A percentile compares a stretch with the other conserved stretches of the same genome.
phyloP scores from a whole-genome alignment of 306 rosid genomes.

The Hippophae tibetana region DNA sequence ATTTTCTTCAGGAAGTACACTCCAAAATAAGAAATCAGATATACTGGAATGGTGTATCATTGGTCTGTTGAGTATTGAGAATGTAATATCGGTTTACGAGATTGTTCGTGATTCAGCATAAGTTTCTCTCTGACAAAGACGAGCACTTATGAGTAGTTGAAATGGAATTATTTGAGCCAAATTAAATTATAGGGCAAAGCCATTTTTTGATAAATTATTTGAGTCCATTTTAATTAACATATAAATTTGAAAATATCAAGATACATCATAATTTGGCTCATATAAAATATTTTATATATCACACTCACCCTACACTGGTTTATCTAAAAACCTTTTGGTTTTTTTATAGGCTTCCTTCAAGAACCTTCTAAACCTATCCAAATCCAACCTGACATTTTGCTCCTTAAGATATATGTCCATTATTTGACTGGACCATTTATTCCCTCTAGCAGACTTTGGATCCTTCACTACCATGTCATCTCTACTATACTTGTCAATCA shows the following conservation, averaged over 20 bases:
- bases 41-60: slow-evolving; percentile 96
- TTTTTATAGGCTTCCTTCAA: slow-evolving; percentile 21
- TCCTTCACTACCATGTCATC: slow-evolving; percentile 16
- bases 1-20: slow-evolving; percentile 89
- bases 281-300: too few relatives aligned
- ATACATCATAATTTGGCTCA: too few relatives aligned
- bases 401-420: slow-evolving; percentile 28
- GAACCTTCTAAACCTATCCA: slow-evolving; percentile 21
- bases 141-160: too few relatives aligned
- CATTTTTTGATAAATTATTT: too few relatives aligned
- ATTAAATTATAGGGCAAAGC: too few relatives aligned
- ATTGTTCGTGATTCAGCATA: slow-evolving; percentile 47
- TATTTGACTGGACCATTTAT: slow-evolving; percentile 13
- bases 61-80: slow-evolving; percentile 72
- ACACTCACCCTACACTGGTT: neutral
- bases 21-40: slow-evolving; percentile 91
- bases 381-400: slow-evolving; percentile 30
- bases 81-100: slow-evolving; percentile 65
- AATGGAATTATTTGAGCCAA: too few relatives aligned
- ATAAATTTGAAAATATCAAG: too few relatives aligned
- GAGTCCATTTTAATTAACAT: too few relatives aligned
- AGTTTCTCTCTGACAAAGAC: too few relatives aligned
- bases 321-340: slow-evolving; percentile 18
- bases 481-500: slow-evolving; percentile 23
- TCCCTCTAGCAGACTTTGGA: slow-evolving; percentile 12